Evolutionary conservation across 208 protist genomes (phyloP).

Genomic region (Acanthamoeba lenticulata): DNA sequence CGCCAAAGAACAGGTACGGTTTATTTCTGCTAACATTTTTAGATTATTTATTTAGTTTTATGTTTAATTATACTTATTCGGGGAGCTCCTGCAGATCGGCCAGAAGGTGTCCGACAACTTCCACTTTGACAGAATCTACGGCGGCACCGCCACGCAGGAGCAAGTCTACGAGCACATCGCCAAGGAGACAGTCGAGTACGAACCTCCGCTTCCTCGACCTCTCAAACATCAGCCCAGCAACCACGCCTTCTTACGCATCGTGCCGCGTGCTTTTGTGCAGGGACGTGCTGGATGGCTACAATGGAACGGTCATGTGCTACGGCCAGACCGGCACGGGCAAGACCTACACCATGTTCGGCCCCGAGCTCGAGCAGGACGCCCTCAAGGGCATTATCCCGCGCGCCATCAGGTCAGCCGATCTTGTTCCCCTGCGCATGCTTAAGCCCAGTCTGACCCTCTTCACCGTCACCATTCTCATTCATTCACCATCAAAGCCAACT

Average conservation of each 20-base stretch:
- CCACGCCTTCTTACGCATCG: not conserved
- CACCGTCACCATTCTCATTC: not conserved
- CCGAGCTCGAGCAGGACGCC: not conserved
- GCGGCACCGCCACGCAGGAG: constrained; percentile 13
- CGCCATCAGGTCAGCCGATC: not conserved
- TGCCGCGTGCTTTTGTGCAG: not conserved
- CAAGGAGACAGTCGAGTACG: constrained; percentile 56
- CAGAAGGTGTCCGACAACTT: constrained; percentile 13
- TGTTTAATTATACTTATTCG: not conserved
- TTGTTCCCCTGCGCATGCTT: not conserved
- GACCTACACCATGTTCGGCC: constrained; percentile 57
- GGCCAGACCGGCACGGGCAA: constrained; percentile 51
- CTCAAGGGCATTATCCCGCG: constrained; percentile 45
- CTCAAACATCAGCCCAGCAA: too few relatives aligned
- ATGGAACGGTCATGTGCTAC: constrained; percentile 16
- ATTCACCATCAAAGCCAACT: not conserved
- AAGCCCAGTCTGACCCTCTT: not conserved
- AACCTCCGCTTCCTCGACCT: too few relatives aligned
- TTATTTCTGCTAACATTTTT: not conserved
- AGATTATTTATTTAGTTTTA: not conserved
- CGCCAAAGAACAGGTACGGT: constrained; percentile 17
- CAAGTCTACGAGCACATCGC: constrained; percentile 41
- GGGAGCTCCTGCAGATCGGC: not conserved
- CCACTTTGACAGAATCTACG: constrained; percentile 17
- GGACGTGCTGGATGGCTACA: constrained; percentile 62